A percentile compares a stretch with the other conserved stretches of the same genome.
phyloP scores from a whole-genome alignment of 495 filamentous ascomycete genomes.

The Penicillium coprophilum region DNA sequence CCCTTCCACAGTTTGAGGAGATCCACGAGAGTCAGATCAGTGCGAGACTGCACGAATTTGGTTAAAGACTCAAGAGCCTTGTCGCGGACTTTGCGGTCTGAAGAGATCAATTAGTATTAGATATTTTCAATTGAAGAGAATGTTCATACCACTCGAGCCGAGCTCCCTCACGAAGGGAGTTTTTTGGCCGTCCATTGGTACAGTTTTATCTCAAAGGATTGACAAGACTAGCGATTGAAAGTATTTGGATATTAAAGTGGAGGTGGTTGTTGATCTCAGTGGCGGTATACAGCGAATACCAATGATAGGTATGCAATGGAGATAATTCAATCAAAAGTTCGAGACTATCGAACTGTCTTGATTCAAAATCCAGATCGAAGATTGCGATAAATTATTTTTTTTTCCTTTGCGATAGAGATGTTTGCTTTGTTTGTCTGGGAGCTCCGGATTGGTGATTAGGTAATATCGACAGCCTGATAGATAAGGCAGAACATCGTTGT shows the following conservation, averaged over 20 bases:
- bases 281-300: neutral
- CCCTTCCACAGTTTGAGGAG: slow-evolving; percentile 94
- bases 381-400: slow-evolving; percentile 40
- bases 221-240: neutral
- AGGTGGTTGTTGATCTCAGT: neutral
- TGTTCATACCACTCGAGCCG: slow-evolving; percentile 65
- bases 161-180: slow-evolving; percentile 74
- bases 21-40: slow-evolving; percentile 69
- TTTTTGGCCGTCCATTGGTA: slow-evolving; percentile 53
- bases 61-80: slow-evolving; percentile 76
- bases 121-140: neutral
- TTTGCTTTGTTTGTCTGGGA: slow-evolving; percentile 40
- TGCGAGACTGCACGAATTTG: slow-evolving; percentile 69
- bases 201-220: slow-evolving; percentile 11
- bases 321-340: neutral
- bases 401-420: slow-evolving; percentile 28
- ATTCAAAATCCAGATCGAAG: slow-evolving; percentile 14
- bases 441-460: slow-evolving; percentile 1
- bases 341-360: slow-evolving; percentile 16
- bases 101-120: slow-evolving; percentile 8
- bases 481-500: neutral
- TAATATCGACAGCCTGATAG: neutral
- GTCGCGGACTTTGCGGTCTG: slow-evolving; percentile 80
- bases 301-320: neutral
- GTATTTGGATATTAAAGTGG: neutral